Evolutionary conservation across 345 rosid species (phyloP).

Genomic region (Salix exigua): DNA sequence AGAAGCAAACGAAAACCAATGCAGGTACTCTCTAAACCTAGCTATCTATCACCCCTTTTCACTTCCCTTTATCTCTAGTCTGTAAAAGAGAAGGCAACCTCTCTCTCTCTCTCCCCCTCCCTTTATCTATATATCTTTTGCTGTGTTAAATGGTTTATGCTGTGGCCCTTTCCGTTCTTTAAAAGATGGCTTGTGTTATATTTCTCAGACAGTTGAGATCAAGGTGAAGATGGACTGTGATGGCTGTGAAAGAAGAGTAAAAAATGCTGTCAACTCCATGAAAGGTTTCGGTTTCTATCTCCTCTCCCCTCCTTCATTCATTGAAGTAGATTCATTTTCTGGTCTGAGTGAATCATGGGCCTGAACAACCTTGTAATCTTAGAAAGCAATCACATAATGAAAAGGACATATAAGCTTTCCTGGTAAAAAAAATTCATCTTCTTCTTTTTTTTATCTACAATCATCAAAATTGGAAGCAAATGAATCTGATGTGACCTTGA

Average conservation of each 20-base stretch:
- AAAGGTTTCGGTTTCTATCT: slow-evolving; percentile 45
- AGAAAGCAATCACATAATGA: neutral
- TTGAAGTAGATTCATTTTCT: neutral
- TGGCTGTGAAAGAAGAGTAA: slow-evolving; percentile 91
- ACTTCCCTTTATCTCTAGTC: neutral
- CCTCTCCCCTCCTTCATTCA: neutral
- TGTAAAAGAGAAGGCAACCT: neutral
- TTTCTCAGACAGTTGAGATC: slow-evolving; percentile 81
- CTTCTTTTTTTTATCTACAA: neutral
- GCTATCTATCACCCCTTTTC: neutral
- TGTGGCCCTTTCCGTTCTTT: neutral
- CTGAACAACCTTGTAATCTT: neutral
- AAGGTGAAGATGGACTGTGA: slow-evolving; percentile 98
- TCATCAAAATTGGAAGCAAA: neutral
- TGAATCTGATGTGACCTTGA: neutral
- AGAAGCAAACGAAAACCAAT: slow-evolving; percentile 76
- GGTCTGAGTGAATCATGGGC: neutral
- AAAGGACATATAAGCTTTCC: neutral
- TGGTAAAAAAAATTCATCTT: neutral
- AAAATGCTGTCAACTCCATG: slow-evolving; percentile 62
- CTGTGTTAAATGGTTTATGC: neutral
- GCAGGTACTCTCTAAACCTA: slow-evolving; percentile 50
- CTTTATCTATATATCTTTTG: too few relatives aligned
- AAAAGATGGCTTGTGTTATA: slow-evolving; percentile 1
- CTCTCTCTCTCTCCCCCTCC: too few relatives aligned